Evolutionary conservation across 768 basidiomycete species (phyloP), one percentile per base, ranked within the genome.

Genomic region (Suillus hirtellus): DNA sequence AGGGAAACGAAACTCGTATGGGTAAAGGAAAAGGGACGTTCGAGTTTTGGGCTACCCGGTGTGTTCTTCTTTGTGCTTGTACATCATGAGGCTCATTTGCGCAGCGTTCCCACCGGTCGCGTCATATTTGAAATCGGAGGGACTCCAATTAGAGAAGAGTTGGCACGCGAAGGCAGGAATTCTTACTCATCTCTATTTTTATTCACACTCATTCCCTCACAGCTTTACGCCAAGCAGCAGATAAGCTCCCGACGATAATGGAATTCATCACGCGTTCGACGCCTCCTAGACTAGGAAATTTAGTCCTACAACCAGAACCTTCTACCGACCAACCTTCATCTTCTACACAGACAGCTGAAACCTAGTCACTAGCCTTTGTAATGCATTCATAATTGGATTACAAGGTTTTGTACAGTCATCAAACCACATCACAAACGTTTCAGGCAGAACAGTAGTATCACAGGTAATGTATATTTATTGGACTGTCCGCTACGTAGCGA

Each of bases 11-110:
- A 77, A 96, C 95, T 6, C 91, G 97, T 83, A 98, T 99, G 97
- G 97, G 97, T 59, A 99, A 99, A 78, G 97, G 97, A 64, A 99
- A 99, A 76, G 97, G 97, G 53, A 86, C 91, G 0, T 99, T 99
- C 70, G 97, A 99, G 72, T 98, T 84, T 74, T 99, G 97, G 97
- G 93, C 96, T 34, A 93, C 91, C 63, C 86, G 93, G 93, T 94
- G 69, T 61, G 86, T 71, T 42, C 7, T 9, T 10, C 1, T 65
- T 53, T 14, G 59, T 47, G 60, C 14, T 24, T 9, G 9, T 53
- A 27, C 14, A 42, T 14, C 15, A 34, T 31, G 21, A 14, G 2
- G 37, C 58, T 65, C n/a, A 63, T 60, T 24, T 62, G 8, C 54
- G 24, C 66, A 95, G 95, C 53, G 93, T 95, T 0, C 88, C 92